Evolutionary conservation across 2,329 filamentous ascomycete genomes (phyloP), one percentile per base, ranked within the genome.

Genomic region (Cladosporium cucumerinum): DNA sequence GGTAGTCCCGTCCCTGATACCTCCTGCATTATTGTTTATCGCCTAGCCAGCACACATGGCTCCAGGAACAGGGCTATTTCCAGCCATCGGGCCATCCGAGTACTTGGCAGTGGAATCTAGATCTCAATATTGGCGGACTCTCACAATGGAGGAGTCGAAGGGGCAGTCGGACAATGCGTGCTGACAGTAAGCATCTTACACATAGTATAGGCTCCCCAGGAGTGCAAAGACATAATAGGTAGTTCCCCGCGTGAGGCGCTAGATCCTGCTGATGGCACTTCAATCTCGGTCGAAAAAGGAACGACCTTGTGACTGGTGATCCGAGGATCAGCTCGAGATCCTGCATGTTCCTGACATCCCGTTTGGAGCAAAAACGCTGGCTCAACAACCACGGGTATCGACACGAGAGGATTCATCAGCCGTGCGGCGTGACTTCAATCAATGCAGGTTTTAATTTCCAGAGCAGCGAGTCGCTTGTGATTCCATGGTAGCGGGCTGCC

Each of bases 151-250:
- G 23, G n/a, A 57, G 12, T 26, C 39, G 21, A 11, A 54, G 6
- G 26, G 25, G 18, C 32, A 39, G 54, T 16, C 30, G 54, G 21
- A 26, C 32, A 34, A 32, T 39, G 30, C 43, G 26, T 23, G 57
- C 57, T 60, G 57, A 60, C 57, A 28, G 52, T 61, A 26, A 61
- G 58, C 58, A 51, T 34, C 43, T 51, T 34, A 61, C 28, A 48
- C 16, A 18, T 39, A n/a, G 57, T 48, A 60, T 48, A 60, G 39
- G 57, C 51, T 10, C 14, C 14, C 39, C 8, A 46, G 3, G n/a
- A 21, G n/a, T 43, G 36, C 18, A 46, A 8, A 23, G n/a, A 46
- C 39, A 46, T 21, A 46, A 46, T 23, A 12, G 39, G 39, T 32
- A 26, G 54, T n/a, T 25, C 54, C 30, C 14, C 32, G 54, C 54